These are phyloP conservation scores for Hemileia vastatrix DNA, from an alignment of 1,284 basidiomycete genomes.

Conservation along the genomic window DNA sequence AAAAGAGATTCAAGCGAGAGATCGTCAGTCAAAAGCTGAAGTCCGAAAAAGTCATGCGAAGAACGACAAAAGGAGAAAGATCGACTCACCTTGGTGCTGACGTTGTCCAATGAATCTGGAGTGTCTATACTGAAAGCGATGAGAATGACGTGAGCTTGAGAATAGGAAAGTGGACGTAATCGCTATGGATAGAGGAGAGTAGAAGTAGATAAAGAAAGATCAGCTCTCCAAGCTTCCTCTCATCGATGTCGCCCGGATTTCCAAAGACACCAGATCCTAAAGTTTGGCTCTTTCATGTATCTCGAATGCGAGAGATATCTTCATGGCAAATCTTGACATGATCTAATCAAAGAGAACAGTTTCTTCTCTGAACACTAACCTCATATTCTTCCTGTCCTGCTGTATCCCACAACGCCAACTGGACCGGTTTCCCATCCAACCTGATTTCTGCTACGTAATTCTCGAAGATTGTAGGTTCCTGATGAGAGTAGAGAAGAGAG, in stretches of 20 bases:
- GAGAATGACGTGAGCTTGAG: slow-evolving; percentile 38
- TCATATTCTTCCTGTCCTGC: slow-evolving; percentile 41
- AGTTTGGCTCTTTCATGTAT: no score
- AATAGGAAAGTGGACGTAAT: slow-evolving; percentile 37
- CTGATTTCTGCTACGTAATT: slow-evolving; percentile 40
- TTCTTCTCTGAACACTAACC: slow-evolving; percentile 11
- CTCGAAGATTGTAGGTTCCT: slow-evolving; percentile 32
- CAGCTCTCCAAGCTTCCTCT: no score
- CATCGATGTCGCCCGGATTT: no score
- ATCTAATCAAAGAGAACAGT: background rate
- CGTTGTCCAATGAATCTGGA: slow-evolving; percentile 38
- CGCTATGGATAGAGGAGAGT: slow-evolving; percentile 20
- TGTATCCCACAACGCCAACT: no score
- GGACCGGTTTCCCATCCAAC: no score
- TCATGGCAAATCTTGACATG: background rate
- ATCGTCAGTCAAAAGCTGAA: background rate
- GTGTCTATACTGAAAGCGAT: slow-evolving; percentile 40
- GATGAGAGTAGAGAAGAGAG: background rate
- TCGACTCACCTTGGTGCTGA: slow-evolving; percentile 30
- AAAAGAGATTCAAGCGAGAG: background rate
- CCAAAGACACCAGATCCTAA: no score
- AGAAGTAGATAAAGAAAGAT: background rate
- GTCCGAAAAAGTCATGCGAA: background rate
- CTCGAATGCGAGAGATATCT: no score
- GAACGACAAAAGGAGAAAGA: no score